A percentile compares a stretch with the other conserved stretches of the same genome.
phyloP scores from a whole-genome alignment of 345 rosid species.

The Abelmoschus esculentus region DNA sequence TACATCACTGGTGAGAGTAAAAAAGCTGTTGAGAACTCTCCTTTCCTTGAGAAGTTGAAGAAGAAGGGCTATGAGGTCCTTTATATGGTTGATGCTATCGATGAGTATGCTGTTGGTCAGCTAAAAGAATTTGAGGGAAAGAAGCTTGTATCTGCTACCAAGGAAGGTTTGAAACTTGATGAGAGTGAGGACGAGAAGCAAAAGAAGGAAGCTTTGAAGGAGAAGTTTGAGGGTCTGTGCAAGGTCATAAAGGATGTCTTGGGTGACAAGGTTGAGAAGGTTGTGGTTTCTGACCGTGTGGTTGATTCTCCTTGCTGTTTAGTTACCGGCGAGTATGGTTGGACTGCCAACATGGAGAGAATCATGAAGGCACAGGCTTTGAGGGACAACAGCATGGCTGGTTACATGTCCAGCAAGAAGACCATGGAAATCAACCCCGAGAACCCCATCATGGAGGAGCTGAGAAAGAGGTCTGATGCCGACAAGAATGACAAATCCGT shows the following conservation, averaged over 20 bases:
- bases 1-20: constrained; percentile 93
- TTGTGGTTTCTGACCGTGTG: constrained; percentile 72
- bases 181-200: constrained; percentile 77
- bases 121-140: constrained; percentile 81
- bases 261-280: constrained; percentile 81
- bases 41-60: constrained; percentile 88
- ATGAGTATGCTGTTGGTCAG: constrained; percentile 79
- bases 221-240: constrained; percentile 76
- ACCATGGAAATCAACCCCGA: constrained; percentile 87
- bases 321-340: constrained; percentile 75
- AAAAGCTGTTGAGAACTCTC: constrained; percentile 90
- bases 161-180: constrained; percentile 72
- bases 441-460: constrained; percentile 81
- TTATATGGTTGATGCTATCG: constrained; percentile 81
- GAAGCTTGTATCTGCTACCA: constrained; percentile 85
- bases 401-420: constrained; percentile 85
- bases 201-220: constrained; percentile 50
- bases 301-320: constrained; percentile 87
- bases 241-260: constrained; percentile 77
- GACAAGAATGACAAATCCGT: not conserved
- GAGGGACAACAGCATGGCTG: constrained; percentile 81
- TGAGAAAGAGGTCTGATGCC: constrained; percentile 26
- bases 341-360: constrained; percentile 95
- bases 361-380: constrained; percentile 86
- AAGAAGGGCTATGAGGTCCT: constrained; percentile 82